These are phyloP conservation scores for Skeletonema costatum DNA, from an alignment of 108 stramenopile genomes.

Conservation along the genomic window DNA sequence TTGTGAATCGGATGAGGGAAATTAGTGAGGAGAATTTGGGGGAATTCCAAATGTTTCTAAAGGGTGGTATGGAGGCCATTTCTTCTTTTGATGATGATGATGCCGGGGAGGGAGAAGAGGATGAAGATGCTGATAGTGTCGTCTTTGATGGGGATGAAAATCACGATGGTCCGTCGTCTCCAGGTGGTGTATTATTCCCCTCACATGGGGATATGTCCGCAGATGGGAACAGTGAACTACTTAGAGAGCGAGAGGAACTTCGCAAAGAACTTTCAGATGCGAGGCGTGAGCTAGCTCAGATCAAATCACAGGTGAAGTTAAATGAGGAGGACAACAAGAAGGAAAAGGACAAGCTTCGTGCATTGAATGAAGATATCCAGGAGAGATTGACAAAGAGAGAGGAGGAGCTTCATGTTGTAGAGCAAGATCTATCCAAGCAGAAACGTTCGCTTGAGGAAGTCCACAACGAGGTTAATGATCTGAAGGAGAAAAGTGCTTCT, in stretches of 20 bases:
- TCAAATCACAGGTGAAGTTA: constrained; percentile 61
- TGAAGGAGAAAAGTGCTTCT: constrained; percentile 73
- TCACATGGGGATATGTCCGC: constrained; percentile 29
- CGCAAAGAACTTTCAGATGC: constrained; percentile 58
- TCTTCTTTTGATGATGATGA: constrained; percentile 63
- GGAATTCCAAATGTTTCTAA: constrained; percentile 82
- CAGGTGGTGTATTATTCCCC: constrained; percentile 28
- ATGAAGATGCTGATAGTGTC: constrained; percentile 45
- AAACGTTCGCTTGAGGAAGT: constrained; percentile 67
- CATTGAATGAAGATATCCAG: constrained; percentile 79
- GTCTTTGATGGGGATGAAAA: constrained; percentile 34
- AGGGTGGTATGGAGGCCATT: constrained; percentile 57
- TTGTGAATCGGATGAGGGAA: constrained; percentile 73
- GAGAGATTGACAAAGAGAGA: constrained; percentile 74
- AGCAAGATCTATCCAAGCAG: constrained; percentile 62
- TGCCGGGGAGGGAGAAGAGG: constrained; percentile 51
- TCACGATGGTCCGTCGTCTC: constrained; percentile 31
- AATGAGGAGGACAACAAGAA: constrained; percentile 67
- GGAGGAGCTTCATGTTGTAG: constrained; percentile 65
- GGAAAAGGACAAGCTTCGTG: constrained; percentile 73
- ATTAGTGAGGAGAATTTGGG: constrained; percentile 65
- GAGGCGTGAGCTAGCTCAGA: constrained; percentile 62
- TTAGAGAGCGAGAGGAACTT: constrained; percentile 42
- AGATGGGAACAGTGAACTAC: constrained; percentile 51
- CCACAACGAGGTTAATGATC: constrained; percentile 62